Conservation (phyloP, 225 moss, liverwort and hornwort genomes). For the Marchantia paleacea region DNA sequence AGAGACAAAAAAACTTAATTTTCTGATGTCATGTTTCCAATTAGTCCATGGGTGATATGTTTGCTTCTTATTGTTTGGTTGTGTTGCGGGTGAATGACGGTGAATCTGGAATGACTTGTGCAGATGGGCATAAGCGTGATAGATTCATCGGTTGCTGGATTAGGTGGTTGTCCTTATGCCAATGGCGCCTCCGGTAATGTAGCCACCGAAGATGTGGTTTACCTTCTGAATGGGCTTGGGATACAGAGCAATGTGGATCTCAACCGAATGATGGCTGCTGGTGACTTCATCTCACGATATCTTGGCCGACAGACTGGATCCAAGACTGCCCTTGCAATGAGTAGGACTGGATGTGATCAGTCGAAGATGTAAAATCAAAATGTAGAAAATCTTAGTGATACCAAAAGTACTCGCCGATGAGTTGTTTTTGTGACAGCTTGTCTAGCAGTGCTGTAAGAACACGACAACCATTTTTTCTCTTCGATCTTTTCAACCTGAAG, state of each 20-base stretch:
- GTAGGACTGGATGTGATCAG: slow-evolving; percentile 30
- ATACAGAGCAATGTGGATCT: slow-evolving; percentile 74
- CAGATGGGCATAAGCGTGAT: slow-evolving; percentile 95
- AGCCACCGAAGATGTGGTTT: slow-evolving; percentile 91
- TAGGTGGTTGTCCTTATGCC: slow-evolving; percentile 95
- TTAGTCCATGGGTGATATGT: neutral
- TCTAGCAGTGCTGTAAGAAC: neutral
- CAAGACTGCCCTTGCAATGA: slow-evolving; percentile 57
- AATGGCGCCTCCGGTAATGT: slow-evolving; percentile 95
- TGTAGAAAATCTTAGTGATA: neutral
- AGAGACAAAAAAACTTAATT: neutral
- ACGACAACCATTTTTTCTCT: neutral
- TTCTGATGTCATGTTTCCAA: neutral
- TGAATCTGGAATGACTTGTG: neutral
- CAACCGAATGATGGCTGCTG: slow-evolving; percentile 60
- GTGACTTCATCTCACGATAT: slow-evolving; percentile 72
- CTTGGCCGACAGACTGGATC: slow-evolving; percentile 67
- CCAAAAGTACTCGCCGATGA: neutral
- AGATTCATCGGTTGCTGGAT: slow-evolving; percentile 86
- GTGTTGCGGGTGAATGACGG: neutral
- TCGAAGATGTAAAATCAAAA: slow-evolving; percentile 35
- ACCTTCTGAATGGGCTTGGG: slow-evolving; percentile 77
- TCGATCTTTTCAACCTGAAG: slow-evolving; percentile 12
- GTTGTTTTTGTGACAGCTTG: neutral
- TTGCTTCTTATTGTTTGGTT: neutral